Evolutionary conservation across 1,139 yeast species (phyloP).

Genomic region (Blastobotrys serpentis): DNA sequence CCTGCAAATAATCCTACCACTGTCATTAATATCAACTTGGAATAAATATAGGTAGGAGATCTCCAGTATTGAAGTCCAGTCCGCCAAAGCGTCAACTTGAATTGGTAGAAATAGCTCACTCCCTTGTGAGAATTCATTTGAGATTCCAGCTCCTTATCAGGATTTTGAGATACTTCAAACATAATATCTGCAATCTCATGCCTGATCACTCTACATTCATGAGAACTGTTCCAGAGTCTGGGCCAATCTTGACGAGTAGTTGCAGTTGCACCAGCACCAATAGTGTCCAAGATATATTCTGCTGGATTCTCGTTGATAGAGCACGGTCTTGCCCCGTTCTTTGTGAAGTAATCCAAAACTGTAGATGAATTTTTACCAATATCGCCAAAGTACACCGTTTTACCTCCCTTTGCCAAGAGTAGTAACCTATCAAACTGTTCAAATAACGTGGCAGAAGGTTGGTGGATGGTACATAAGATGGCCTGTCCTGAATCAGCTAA

Average conservation of each 20-base stretch:
- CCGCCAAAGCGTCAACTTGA: constrained; percentile 39
- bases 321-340: constrained; percentile 61
- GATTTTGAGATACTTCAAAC: constrained; percentile 14
- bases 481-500: constrained; percentile 78
- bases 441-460: constrained; percentile 71
- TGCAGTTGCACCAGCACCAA: constrained; percentile 75
- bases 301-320: constrained; percentile 70
- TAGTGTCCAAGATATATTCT: constrained; percentile 73
- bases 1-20: constrained; percentile 53
- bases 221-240: constrained; percentile 60
- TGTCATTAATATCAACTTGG: constrained; percentile 28
- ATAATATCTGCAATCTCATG: constrained; percentile 36
- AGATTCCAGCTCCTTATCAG: constrained; percentile 37
- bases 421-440: constrained; percentile 72
- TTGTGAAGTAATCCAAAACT: constrained; percentile 63
- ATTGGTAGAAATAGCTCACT: constrained; percentile 37
- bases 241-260: constrained; percentile 59
- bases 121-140: constrained; percentile 32
- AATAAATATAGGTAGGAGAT: constrained; percentile 41
- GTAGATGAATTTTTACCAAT: constrained; percentile 60
- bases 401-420: constrained; percentile 68
- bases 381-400: constrained; percentile 75
- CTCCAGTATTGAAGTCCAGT: constrained; percentile 43
- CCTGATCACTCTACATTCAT: constrained; percentile 47
- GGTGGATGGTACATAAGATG: constrained; percentile 74